Base-by-base conservation (phyloP, 2,329 filamentous ascomycete species). In the Decorospora gaudefroyi region DNA sequence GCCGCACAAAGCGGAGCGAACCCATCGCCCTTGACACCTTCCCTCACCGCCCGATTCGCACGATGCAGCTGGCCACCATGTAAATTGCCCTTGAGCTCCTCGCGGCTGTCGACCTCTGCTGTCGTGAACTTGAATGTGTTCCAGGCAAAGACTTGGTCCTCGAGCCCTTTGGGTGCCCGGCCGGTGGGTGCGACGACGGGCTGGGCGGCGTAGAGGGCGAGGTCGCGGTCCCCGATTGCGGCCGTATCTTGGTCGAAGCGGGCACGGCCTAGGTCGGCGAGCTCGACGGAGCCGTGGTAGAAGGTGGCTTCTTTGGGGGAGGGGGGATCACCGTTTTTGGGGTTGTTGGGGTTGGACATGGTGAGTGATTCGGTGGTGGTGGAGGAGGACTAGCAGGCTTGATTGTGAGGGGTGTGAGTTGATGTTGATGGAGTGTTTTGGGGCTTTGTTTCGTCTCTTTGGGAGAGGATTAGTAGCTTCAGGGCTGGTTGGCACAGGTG, bases 1-100 rank as follows among this genome's bases (percentile, higher is more conserved):
- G 49, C 62, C 19, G 57, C 62, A 34, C 51, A 51, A 25, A 66
- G 23, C 29, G 45, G 36, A 40, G 55, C 52, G 32, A n/a, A 22
- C 19, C 15, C 34, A 6, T 38, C 36, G 25, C 42, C 27, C 28
- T 27, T 10, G 31, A 7, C 28, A 12, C 15, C 21, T 10, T 32
- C 17, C 10, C 40, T 42, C 5, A 61, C 66, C 8, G 52, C 62
- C 30, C 65, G 21, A 38, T 69, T 68, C 42, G 48, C 47, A n/a
- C 66, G 57, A 54, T 68, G 64, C 46, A 69, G 32, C 46, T 62
- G 58, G 1, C 66, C 66, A 6, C 60, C 64, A 33, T 69, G 66
- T 30, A 69, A 32, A 39, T 67, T 59, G n/a, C 61, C 65, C 52
- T 69, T 68, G 27, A 61, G 42, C 45, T 65, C 65, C 37, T 64